Evolutionary conservation across 163 green algal genomes (phyloP).

Genomic region (Volvox carteri): DNA sequence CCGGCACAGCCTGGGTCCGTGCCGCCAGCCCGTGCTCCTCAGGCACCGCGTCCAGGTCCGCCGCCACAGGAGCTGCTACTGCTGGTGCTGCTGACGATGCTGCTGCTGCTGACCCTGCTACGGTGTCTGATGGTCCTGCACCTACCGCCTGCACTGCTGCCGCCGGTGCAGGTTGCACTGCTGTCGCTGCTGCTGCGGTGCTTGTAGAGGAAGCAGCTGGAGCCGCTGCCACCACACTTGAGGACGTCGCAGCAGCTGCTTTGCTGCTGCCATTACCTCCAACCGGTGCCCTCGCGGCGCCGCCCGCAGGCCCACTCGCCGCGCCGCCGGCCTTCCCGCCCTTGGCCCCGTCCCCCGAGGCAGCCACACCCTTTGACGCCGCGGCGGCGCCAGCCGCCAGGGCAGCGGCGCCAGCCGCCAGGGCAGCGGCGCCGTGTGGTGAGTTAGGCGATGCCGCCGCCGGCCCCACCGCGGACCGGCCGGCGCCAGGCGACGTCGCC

Average conservation of each 20-base stretch:
- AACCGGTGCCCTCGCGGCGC: neutral
- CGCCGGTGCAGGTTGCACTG: neutral
- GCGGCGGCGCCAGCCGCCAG: constrained; percentile 8
- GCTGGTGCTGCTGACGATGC: neutral
- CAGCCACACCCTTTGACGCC: neutral
- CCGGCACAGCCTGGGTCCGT: neutral
- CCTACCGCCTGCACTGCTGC: neutral
- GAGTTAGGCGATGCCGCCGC: neutral
- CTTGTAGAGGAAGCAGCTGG: neutral
- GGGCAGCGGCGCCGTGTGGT: constrained; percentile 1
- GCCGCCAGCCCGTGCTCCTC: constrained; percentile 40
- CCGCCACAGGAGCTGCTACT: neutral
- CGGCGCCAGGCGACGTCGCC: neutral
- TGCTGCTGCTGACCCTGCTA: neutral
- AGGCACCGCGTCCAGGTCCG: constrained; percentile 7
- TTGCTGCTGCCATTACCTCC: neutral
- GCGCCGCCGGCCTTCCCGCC: constrained; percentile 1
- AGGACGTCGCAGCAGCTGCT: neutral
- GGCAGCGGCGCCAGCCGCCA: constrained; percentile 7
- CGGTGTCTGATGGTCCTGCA: too few species aligned
- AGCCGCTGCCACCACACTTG: too few species aligned
- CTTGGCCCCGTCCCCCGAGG: neutral
- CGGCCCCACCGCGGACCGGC: neutral
- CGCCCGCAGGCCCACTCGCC: neutral
- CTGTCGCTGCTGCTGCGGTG: neutral